Base-by-base conservation (phyloP, 495 filamentous ascomycete species). In the Lepidopterella palustris region DNA sequence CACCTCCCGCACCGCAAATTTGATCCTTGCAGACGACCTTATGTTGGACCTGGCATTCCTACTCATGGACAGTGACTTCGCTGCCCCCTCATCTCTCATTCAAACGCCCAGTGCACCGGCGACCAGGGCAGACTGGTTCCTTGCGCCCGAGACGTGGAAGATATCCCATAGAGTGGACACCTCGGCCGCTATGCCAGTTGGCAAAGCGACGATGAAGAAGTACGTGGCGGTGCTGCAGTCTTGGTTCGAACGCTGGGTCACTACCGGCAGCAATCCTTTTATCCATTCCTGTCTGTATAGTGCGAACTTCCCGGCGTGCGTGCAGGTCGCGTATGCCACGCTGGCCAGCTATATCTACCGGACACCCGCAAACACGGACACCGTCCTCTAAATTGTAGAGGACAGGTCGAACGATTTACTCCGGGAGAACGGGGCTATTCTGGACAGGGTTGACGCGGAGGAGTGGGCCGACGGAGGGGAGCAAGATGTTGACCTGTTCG, bases 281-380 rank as follows among this genome's bases (percentile, higher is more conserved):
- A 65, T 65, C 31, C 62, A 65, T 50, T 35, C 45, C 35, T 31
- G 48, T 35, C 53, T 61, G 57, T 65, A 65, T 48, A 45, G 50
- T 45, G 28, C 32, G 21, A 40, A 48, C 27, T 55, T 45, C 50
- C 62, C 62, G 28, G 40, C 47, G 48, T 62, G 59, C 52, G 29
- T 65, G 32, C 62, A 65, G 47, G 62, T 55, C 55, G 62, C 62
- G 58, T 65, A 60, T 49, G 53, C 55, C 53, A 61, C 62, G 54
- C 52, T 61, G 4, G 54, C 59, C 24, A 53, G 56, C 47, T 65
- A 65, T 49, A 52, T 51, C 25, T 28, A 53, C 45, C 59, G 62
- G 35, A 65, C 59, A 26, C 58, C 53, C 27, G 59, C 62, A 42
- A 58, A 55, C 40, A 53, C 42, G 54, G 53, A 65, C n/a, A 54